A percentile compares a stretch with the other conserved stretches of the same genome.
Conservation (phyloP, 106 monocot genomes). For the Platanthera guangdongensis region DNA sequence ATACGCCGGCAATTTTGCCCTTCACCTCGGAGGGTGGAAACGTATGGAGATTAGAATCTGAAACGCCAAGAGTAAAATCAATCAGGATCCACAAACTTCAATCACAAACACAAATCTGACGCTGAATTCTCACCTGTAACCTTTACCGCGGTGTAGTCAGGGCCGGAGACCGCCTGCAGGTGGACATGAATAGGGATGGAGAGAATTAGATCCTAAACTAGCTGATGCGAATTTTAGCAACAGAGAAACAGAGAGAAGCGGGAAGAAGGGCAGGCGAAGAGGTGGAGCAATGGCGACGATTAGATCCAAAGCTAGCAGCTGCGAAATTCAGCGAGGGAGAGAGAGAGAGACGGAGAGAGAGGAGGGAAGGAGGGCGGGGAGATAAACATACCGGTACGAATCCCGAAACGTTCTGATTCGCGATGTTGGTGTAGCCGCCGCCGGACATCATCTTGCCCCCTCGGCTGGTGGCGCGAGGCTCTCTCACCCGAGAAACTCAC, state of each 20-base stretch:
- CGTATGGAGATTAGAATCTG: slow-evolving; percentile 75
- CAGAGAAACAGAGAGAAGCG: background rate
- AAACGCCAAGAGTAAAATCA: background rate
- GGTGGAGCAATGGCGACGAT: no score
- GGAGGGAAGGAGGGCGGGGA: background rate
- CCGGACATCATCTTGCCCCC: slow-evolving; percentile 60
- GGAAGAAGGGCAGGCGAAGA: background rate
- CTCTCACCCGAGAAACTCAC: background rate
- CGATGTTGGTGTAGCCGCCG: slow-evolving; percentile 71
- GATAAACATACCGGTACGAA: slow-evolving; percentile 43
- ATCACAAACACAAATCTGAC: background rate
- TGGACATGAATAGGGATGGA: background rate
- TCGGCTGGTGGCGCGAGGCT: background rate
- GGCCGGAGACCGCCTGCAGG: slow-evolving; percentile 37
- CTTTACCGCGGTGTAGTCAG: slow-evolving; percentile 45
- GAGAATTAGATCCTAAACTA: slow-evolving; percentile 14
- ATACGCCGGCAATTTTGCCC: slow-evolving; percentile 54
- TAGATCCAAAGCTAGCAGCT: no score
- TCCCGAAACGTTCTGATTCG: slow-evolving; percentile 60
- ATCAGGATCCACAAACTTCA: background rate
- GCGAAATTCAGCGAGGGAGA: no score
- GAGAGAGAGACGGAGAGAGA: background rate
- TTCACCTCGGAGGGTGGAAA: slow-evolving; percentile 54
- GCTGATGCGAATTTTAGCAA: background rate
- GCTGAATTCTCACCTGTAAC: slow-evolving; percentile 43